Evolutionary conservation across 768 basidiomycete genomes (phyloP).

Genomic region (Holtermannia corniformis): DNA sequence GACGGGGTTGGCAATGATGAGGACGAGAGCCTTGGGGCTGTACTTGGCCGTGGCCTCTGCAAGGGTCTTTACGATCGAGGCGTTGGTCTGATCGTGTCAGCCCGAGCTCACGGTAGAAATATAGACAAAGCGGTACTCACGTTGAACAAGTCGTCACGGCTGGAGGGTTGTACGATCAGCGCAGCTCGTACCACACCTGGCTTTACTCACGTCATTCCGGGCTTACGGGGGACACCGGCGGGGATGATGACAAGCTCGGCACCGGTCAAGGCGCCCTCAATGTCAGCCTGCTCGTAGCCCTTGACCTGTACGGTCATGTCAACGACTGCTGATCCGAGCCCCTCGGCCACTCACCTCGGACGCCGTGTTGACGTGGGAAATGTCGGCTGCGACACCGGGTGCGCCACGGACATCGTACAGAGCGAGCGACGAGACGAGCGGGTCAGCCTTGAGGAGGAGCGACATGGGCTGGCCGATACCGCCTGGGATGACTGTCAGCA

Average conservation of each 20-base stretch:
- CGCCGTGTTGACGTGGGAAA: conserved; percentile 84
- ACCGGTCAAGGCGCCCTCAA: conserved; percentile 65
- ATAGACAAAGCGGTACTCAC: conserved; percentile 43
- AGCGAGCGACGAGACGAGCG: conserved; percentile 62
- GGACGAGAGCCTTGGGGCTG: conserved; percentile 80
- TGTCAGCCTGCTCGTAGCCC: conserved; percentile 34
- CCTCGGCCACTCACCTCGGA: conserved; percentile 77
- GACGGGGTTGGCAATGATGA: conserved; percentile 98
- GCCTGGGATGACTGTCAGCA: conserved; percentile 46
- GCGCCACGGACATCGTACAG: conserved; percentile 80
- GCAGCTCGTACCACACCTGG: neutral
- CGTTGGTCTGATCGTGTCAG: conserved; percentile 61
- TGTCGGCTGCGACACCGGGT: conserved; percentile 92
- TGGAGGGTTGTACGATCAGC: neutral
- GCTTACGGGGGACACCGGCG: conserved; percentile 89
- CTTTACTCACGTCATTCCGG: conserved; percentile 43
- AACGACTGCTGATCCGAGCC: no score
- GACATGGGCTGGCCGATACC: conserved; percentile 96
- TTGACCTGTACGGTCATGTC: no score
- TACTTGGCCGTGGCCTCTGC: conserved; percentile 76
- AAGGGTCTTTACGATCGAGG: conserved; percentile 87
- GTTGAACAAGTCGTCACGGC: conserved; percentile 54
- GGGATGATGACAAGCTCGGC: conserved; percentile 91
- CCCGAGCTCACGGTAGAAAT: neutral
- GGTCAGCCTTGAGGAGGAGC: conserved; percentile 79